Conservation (phyloP, 1,284 basidiomycete genomes). For the Apiotrichum sp. region DNA sequence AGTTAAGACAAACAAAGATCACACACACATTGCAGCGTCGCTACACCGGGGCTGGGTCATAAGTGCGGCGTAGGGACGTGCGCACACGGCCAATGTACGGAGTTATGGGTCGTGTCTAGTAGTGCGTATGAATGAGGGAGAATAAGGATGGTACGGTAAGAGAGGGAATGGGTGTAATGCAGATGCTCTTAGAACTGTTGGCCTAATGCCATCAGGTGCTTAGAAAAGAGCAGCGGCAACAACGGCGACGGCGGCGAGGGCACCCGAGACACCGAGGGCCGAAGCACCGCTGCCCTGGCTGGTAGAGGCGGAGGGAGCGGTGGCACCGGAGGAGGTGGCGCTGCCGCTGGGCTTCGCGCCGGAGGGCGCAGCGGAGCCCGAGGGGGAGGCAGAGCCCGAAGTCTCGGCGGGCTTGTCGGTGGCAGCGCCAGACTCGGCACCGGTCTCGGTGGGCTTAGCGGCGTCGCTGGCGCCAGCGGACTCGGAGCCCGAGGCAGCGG, state of each 20-base stretch:
- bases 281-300: constrained; percentile 4
- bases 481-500: constrained; percentile 4
- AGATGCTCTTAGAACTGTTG: no score
- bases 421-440: no score
- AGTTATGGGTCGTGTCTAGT: constrained; percentile 5
- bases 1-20: no score
- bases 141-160: constrained; percentile 2
- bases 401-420: no score
- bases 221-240: constrained; percentile 26
- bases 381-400: no score
- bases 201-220: constrained; percentile 1
- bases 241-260: constrained; percentile 23
- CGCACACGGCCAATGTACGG: constrained; percentile 5
- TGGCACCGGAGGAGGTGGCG: constrained; percentile 7
- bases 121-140: constrained; percentile 4
- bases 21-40: background rate
- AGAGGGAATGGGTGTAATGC: background rate
- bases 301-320: constrained; percentile 5
- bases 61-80: constrained; percentile 5
- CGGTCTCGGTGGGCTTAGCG: constrained; percentile 1
- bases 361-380: no score
- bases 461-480: background rate
- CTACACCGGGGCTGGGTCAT: background rate
- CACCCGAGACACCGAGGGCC: constrained; percentile 16
- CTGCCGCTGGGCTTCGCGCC: background rate